These are phyloP conservation scores for Orbilia ellipsospora DNA, from an alignment of 2,329 filamentous ascomycete species.

Conservation along the genomic window DNA sequence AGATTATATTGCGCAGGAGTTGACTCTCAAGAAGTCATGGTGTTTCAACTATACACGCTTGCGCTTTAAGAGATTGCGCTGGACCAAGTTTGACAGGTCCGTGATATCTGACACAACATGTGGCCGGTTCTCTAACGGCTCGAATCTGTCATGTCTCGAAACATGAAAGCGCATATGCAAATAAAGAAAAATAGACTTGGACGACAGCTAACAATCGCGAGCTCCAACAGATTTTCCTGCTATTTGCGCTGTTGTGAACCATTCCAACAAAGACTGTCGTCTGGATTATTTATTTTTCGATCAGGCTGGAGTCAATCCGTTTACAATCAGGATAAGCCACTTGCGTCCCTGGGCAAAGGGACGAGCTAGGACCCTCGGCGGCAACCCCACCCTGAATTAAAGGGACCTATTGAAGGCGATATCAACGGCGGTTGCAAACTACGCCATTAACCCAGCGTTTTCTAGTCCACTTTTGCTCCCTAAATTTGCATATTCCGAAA, in stretches of 20 bases:
- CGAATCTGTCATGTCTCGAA: conserved; percentile 9
- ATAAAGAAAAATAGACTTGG: no score
- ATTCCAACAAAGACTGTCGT: conserved; percentile 4
- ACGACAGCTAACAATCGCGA: conserved; percentile 1
- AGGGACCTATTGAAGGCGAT: conserved; percentile 19
- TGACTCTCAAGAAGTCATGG: conserved; percentile 26
- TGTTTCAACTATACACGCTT: conserved; percentile 41
- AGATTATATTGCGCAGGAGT: conserved; percentile 38
- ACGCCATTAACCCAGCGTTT: conserved; percentile 19
- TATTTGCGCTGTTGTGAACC: background rate
- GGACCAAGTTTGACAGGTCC: conserved; percentile 44
- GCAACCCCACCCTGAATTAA: conserved; percentile 45
- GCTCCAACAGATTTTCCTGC: conserved; percentile 14
- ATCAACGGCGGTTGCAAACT: conserved; percentile 45
- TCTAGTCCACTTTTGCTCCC: conserved; percentile 7
- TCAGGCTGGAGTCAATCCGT: conserved; percentile 29
- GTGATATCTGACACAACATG: conserved; percentile 11
- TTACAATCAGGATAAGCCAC: conserved; percentile 40
- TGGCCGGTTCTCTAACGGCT: conserved; percentile 7
- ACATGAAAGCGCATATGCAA: background rate
- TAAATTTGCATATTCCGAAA: conserved; percentile 5
- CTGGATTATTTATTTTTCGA: background rate
- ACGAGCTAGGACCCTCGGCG: conserved; percentile 36
- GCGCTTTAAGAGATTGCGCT: conserved; percentile 17
- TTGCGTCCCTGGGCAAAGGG: conserved; percentile 29